Conservation (phyloP, 768 basidiomycete genomes). For the Phlebiopsis gigantea region DNA sequence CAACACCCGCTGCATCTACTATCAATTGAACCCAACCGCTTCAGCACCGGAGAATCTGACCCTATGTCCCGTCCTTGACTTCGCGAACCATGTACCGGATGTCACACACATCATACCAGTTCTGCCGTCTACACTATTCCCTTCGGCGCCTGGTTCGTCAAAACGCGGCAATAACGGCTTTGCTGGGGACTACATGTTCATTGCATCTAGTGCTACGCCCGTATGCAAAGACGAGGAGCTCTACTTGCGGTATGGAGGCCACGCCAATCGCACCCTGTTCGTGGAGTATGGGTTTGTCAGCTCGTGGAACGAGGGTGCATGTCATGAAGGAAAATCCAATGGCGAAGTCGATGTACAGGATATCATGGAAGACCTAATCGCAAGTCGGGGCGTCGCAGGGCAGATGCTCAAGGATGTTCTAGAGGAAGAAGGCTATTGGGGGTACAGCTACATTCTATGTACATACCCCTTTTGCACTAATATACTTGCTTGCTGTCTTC, state of each 20-base stretch:
- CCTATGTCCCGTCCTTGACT: conserved; percentile 85
- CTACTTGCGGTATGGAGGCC: conserved; percentile 73
- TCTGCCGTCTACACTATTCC: conserved; percentile 5
- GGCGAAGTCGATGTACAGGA: conserved; percentile 65
- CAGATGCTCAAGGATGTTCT: conserved; percentile 49
- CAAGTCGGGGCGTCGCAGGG: conserved; percentile 34
- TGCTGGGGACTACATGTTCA: conserved; percentile 45
- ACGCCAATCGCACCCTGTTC: conserved; percentile 73
- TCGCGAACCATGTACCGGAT: conserved; percentile 69
- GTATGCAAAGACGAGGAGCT: conserved; percentile 59
- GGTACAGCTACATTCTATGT: conserved; percentile 38
- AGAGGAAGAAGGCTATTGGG: conserved; percentile 72
- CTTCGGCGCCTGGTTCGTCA: conserved; percentile 24
- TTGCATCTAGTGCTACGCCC: conserved; percentile 38
- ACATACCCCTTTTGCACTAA: conserved; percentile 4
- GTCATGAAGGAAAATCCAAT: conserved; percentile 22
- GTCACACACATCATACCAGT: conserved; percentile 40
- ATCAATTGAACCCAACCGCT: conserved; percentile 44
- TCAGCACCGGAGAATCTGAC: conserved; percentile 74
- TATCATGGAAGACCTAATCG: conserved; percentile 46
- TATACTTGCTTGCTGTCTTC: conserved; percentile 3
- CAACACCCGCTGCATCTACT: conserved; percentile 88
- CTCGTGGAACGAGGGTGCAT: conserved; percentile 22
- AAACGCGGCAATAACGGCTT: conserved; percentile 25
- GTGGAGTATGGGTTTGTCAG: conserved; percentile 89